Conservation (phyloP, 2,329 filamentous ascomycete species). For the Colletotrichum graminicola region DNA sequence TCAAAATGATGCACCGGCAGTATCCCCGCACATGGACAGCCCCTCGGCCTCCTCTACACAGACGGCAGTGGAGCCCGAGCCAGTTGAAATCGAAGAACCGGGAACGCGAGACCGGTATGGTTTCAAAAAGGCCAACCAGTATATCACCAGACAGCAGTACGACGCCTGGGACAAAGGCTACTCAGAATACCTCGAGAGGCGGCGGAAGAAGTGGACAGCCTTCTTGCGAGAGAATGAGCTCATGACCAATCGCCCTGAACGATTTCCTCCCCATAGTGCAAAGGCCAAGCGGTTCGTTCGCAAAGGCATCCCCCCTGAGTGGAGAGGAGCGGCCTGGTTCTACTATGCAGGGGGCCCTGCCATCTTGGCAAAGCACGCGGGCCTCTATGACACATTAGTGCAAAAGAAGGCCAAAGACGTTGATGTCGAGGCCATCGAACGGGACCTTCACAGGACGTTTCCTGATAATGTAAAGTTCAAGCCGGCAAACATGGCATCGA, state of each 20-base stretch:
- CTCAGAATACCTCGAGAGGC: slow-evolving; percentile 77
- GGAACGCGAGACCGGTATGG: slow-evolving; percentile 83
- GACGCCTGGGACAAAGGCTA: slow-evolving; percentile 85
- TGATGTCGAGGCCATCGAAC: slow-evolving; percentile 91
- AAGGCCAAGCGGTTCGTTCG: slow-evolving; percentile 92
- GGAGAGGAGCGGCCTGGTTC: slow-evolving; percentile 96
- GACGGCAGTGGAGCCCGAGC: slow-evolving; percentile 47
- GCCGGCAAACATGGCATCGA: slow-evolving; percentile 60
- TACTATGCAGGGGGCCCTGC: slow-evolving; percentile 92
- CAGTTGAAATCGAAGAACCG: slow-evolving; percentile 60
- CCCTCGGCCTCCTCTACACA: slow-evolving; percentile 28
- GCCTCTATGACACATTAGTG: slow-evolving; percentile 80
- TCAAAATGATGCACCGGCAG: slow-evolving; percentile 47
- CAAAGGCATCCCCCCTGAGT: slow-evolving; percentile 94
- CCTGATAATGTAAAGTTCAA: slow-evolving; percentile 95
- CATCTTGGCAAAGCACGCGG: slow-evolving; percentile 79
- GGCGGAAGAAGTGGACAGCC: slow-evolving; percentile 84
- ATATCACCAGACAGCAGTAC: slow-evolving; percentile 81
- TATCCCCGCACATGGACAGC: slow-evolving; percentile 40
- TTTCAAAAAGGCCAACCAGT: slow-evolving; percentile 88
- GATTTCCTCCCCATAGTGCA: slow-evolving; percentile 83
- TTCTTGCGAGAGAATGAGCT: slow-evolving; percentile 83
- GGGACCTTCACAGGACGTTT: slow-evolving; percentile 93
- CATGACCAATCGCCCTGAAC: slow-evolving; percentile 76
- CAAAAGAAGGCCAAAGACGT: slow-evolving; percentile 73